phyloP scores from a whole-genome alignment of 2,329 filamentous ascomycete genomes.

The Monosporascus sp. region DNA sequence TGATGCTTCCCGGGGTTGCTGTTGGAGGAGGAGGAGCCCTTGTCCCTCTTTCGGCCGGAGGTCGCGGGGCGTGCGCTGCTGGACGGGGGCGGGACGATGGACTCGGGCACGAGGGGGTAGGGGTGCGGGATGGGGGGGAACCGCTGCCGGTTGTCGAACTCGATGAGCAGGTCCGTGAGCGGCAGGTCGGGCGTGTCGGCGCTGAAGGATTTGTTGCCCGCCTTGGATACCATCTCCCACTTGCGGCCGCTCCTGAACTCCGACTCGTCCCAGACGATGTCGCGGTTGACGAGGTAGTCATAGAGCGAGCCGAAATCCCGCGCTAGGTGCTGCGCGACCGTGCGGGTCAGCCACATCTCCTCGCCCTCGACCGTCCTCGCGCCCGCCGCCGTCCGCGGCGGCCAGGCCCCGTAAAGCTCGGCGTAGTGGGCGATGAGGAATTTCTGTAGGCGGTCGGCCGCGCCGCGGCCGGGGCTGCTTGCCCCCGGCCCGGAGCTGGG shows the following conservation, averaged over 20 bases:
- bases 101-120: constrained; percentile 58
- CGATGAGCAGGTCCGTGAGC: constrained; percentile 60
- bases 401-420: constrained; percentile 55
- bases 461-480: constrained; percentile 40
- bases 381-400: constrained; percentile 34
- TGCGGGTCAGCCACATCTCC: constrained; percentile 57
- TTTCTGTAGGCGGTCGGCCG: constrained; percentile 54
- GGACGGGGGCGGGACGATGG: constrained; percentile 33
- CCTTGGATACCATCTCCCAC: constrained; percentile 55
- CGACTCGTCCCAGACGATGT: constrained; percentile 59
- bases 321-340: constrained; percentile 52
- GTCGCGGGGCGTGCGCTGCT: not conserved
- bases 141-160: constrained; percentile 57
- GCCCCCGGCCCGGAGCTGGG: constrained; percentile 29
- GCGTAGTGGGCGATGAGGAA: constrained; percentile 58
- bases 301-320: constrained; percentile 64
- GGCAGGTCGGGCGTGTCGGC: constrained; percentile 50
- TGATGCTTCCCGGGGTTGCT: not conserved
- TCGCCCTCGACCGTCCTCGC: constrained; percentile 30
- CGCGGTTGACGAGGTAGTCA: constrained; percentile 64
- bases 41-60: constrained; percentile 23
- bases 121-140: constrained; percentile 65
- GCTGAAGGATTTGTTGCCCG: constrained; percentile 40
- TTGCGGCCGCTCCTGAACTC: constrained; percentile 58
- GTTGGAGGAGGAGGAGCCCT: constrained; percentile 4